A percentile compares a stretch with the other conserved stretches of the same genome.
These are phyloP conservation scores for Oleoguttula mirabilis DNA, from an alignment of 495 filamentous ascomycete species.

Conservation along the genomic window DNA sequence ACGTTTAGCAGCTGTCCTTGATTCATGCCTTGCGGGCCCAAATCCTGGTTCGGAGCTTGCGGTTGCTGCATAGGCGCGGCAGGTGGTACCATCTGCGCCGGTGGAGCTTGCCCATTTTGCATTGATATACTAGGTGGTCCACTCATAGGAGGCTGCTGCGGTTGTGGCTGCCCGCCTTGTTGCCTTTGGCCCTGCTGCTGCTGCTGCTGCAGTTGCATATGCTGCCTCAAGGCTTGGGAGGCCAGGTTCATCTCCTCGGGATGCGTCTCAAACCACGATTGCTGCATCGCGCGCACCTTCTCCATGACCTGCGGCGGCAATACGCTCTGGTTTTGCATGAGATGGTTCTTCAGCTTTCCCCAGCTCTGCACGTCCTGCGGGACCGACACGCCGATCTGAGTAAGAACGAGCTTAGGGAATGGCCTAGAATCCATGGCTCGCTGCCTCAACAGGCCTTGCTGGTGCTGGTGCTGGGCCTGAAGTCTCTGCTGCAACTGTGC, in stretches of 20 bases:
- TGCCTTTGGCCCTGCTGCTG: neutral
- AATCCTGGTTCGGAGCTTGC: constrained; percentile 4
- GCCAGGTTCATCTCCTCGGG: constrained; percentile 6
- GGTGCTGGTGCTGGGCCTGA: constrained; percentile 16
- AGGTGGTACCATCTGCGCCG: constrained; percentile 22
- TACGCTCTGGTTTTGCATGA: constrained; percentile 37
- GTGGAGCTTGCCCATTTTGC: constrained; percentile 21
- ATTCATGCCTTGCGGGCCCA: neutral
- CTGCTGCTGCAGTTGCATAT: neutral
- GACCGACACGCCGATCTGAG: constrained; percentile 17
- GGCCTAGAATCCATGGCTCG: constrained; percentile 12
- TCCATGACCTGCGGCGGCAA: constrained; percentile 31
- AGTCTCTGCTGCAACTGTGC: constrained; percentile 11
- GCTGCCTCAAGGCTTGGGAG: neutral
- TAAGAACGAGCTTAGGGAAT: constrained; percentile 14
- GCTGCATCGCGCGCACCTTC: constrained; percentile 31
- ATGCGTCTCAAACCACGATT: constrained; percentile 10
- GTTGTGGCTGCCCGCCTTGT: neutral
- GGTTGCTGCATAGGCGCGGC: constrained; percentile 18
- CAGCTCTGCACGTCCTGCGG: constrained; percentile 57
- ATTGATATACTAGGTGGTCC: constrained; percentile 7
- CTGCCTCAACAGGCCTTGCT: neutral
- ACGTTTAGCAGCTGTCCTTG: constrained; percentile 1
- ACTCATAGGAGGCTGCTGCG: constrained; percentile 1
- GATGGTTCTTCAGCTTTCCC: constrained; percentile 58